Conservation (phyloP, 768 basidiomycete genomes). For the Russula brevipes region DNA sequence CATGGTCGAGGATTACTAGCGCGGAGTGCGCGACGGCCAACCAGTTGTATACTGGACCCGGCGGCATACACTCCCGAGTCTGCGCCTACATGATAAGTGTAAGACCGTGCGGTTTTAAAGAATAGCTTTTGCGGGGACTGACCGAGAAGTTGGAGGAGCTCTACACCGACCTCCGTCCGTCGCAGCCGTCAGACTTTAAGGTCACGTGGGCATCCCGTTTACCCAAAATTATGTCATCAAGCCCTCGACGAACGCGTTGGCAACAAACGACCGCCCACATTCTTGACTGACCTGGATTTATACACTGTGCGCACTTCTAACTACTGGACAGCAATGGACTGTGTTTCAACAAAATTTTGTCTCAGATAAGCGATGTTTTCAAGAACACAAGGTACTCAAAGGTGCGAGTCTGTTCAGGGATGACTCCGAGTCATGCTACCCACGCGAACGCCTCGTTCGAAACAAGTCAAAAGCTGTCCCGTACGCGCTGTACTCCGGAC, state of each 20-base stretch:
- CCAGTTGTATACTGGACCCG: constrained; percentile 66
- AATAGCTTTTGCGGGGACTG: not conserved
- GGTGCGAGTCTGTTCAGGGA: no score
- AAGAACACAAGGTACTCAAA: no score
- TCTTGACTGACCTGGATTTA: no score
- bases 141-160: not conserved
- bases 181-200: not conserved
- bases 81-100: not conserved
- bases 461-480: not conserved
- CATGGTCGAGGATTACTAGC: constrained; percentile 57
- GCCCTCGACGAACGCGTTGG: no score
- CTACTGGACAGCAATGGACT: no score
- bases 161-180: no score
- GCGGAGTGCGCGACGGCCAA: constrained; percentile 59
- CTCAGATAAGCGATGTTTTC: no score
- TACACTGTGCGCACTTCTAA: no score
- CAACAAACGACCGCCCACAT: no score
- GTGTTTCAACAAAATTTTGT: no score
- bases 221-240: not conserved
- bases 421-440: no score
- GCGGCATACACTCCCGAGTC: constrained; percentile 47
- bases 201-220: not conserved
- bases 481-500: not conserved
- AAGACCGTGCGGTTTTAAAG: not conserved
- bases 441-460: not conserved